Base-by-base conservation (phyloP, 1,284 basidiomycete species). In the Cryptococcus floricola region DNA sequence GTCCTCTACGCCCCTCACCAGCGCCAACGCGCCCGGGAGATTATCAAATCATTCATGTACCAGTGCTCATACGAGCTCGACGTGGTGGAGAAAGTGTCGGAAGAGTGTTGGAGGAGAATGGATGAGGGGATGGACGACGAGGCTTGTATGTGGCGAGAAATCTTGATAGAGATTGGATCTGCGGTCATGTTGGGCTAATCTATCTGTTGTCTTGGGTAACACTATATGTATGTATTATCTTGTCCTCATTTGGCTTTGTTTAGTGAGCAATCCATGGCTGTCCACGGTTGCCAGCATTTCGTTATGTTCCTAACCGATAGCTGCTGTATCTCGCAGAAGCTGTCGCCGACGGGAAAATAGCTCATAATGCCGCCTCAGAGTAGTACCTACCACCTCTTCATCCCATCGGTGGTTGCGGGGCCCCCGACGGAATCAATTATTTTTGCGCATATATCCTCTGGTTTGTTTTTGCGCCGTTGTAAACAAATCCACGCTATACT, bases 61-160 rank as follows among this genome's bases (percentile, higher is more conserved):
- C 73, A 74, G 54, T 69, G 69, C 56, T 70, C 70, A 43, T 63
- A 68, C 52, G 73, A 74, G 52, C 57, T 71, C 12, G 62, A 67
- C 45, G 61, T 62, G 27, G 55, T 62, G 18, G 61, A 64, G 14
- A 48, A 54, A 18, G 53, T 73, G n/a, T 56, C 68, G 5, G 68
- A 73, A 50, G 70, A 70, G 56, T 68, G 67, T 54, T 74, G 73
- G 73, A 61, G 63, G 45, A 53, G 73, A 39, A 66, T 69, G 5
- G 71, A 73, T 53, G 60, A 63, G 44, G 70, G 71, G 4, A 53
- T 62, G 52, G 72, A 73, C 43, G 67, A 69, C 45, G 67, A 68
- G 47, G 63, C 64, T 31, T 70, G 66, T 52, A 63, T 62, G 37
- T 71, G 69, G 69, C 61, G 60, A 23, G 69, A 71, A 53, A 64